phyloP scores from a whole-genome alignment of 805 yeast genomes.

The Wickerhamiella sorbophila region DNA sequence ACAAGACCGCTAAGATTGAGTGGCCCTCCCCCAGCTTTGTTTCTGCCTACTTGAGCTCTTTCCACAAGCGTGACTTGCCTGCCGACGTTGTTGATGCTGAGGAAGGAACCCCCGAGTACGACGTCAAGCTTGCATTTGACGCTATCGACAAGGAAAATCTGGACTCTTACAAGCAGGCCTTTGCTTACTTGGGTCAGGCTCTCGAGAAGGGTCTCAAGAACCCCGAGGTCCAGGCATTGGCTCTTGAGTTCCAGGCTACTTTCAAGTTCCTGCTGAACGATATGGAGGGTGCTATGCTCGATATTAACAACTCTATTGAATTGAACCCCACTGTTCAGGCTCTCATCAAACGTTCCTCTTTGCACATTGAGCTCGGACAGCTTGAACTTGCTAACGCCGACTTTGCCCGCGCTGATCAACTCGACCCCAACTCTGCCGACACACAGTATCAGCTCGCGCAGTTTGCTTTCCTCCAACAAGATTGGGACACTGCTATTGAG shows the following conservation, averaged over 20 bases:
- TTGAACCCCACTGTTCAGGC: constrained; percentile 61
- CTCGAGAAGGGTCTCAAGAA: constrained; percentile 15
- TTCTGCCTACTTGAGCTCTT: constrained; percentile 81
- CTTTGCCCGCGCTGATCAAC: constrained; percentile 54
- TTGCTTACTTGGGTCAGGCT: constrained; percentile 30
- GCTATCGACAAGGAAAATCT: constrained; percentile 34
- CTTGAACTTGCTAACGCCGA: constrained; percentile 45
- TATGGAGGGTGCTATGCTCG: constrained; percentile 45
- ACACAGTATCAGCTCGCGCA: constrained; percentile 92
- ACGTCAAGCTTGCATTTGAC: constrained; percentile 49
- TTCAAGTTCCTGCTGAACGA: constrained; percentile 72
- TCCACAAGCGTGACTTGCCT: constrained; percentile 39
- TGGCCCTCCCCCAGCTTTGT: constrained; percentile 40
- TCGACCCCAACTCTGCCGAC: constrained; percentile 64
- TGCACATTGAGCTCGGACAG: constrained; percentile 66
- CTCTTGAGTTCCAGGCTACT: constrained; percentile 72
- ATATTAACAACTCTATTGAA: constrained; percentile 49
- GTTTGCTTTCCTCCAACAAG: constrained; percentile 66
- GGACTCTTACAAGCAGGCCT: constrained; percentile 51
- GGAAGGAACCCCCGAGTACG: constrained; percentile 46
- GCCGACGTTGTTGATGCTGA: constrained; percentile 33
- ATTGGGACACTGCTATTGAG: constrained; percentile 53
- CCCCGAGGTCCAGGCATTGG: constrained; percentile 38
- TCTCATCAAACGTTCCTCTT: constrained; percentile 65
- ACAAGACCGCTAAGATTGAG: constrained; percentile 44